phyloP scores from a whole-genome alignment of 371 early-diverging fungal species.

The Rhizopus delemar region DNA sequence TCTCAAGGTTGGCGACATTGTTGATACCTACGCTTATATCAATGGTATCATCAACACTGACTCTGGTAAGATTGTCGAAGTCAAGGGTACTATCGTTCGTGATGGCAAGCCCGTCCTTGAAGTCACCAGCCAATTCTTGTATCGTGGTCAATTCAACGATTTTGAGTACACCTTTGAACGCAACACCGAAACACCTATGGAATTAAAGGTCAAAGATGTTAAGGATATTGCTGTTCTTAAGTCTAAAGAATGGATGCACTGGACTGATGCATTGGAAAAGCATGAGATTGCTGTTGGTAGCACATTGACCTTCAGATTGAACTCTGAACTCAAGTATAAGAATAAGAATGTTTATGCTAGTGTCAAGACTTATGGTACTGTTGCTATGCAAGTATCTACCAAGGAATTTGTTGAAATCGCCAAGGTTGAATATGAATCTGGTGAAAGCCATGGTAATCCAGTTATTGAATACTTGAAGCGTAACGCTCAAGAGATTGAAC shows the following conservation, averaged over 20 bases:
- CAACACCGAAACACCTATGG: constrained; percentile 81
- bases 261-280: constrained; percentile 66
- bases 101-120: constrained; percentile 71
- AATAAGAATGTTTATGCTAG: constrained; percentile 68
- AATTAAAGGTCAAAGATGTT: constrained; percentile 71
- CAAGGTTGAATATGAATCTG: constrained; percentile 74
- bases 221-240: constrained; percentile 88
- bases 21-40: constrained; percentile 77
- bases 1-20: constrained; percentile 83
- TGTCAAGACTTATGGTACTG: constrained; percentile 79
- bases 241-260: constrained; percentile 90
- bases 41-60: constrained; percentile 83
- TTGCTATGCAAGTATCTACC: constrained; percentile 82
- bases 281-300: constrained; percentile 68
- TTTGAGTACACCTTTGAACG: constrained; percentile 84
- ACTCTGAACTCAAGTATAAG: constrained; percentile 79
- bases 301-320: constrained; percentile 81
- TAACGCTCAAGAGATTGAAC: constrained; percentile 78
- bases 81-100: constrained; percentile 74
- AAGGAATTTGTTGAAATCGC: constrained; percentile 85
- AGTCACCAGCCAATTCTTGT: constrained; percentile 86
- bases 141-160: constrained; percentile 86
- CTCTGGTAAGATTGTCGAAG: constrained; percentile 90
- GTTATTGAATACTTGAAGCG: constrained; percentile 83
- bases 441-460: constrained; percentile 77